A percentile compares a stretch with the other conserved stretches of the same genome.
These are phyloP conservation scores for Populus tremula DNA, from an alignment of 345 rosid species.

Conservation along the genomic window DNA sequence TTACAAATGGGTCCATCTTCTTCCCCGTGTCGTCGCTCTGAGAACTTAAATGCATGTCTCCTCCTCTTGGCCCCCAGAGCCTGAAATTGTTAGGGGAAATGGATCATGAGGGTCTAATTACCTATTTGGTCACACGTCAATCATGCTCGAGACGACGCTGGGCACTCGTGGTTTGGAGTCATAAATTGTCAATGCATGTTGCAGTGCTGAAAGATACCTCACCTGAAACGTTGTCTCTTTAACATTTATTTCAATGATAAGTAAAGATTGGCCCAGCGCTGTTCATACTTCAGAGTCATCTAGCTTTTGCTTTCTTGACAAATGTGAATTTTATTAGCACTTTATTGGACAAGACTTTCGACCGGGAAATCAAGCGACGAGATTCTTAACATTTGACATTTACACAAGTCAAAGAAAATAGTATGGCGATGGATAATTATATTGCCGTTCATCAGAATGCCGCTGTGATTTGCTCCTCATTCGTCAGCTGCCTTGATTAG, in stretches of 20 bases:
- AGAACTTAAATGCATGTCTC: background rate
- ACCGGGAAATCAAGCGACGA: background rate
- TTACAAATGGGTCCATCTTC: conserved; percentile 8
- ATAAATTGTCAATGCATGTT: background rate
- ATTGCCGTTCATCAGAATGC: background rate
- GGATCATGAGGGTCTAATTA: no score
- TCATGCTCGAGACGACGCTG: background rate
- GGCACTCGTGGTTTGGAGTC: background rate
- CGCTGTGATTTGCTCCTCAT: background rate
- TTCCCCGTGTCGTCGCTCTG: background rate
- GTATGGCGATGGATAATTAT: background rate
- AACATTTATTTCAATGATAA: background rate
- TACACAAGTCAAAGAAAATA: background rate
- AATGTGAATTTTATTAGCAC: background rate
- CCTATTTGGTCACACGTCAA: no score
- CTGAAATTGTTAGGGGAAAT: background rate
- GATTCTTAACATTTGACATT: background rate
- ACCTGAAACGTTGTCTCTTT: background rate
- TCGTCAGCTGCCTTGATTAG: background rate
- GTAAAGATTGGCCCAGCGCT: background rate
- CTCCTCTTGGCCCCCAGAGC: background rate
- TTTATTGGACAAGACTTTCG: background rate
- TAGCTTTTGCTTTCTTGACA: background rate
- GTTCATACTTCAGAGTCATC: no score
- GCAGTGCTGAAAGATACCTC: background rate